Evolutionary conservation across 305 asterid genomes (phyloP).

Genomic region (Striga hermonthica): DNA sequence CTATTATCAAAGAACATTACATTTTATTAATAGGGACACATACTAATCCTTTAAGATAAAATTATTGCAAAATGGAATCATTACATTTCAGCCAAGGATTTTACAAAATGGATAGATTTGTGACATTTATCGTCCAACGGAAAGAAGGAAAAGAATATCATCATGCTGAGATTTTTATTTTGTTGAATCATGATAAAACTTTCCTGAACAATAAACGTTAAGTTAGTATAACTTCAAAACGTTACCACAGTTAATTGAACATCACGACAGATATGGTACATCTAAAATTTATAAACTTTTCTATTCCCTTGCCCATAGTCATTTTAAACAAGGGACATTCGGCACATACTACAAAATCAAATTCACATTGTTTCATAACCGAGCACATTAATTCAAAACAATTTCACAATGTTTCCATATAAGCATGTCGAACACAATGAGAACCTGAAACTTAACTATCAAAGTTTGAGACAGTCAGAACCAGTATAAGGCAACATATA

Average conservation of each 20-base stretch:
- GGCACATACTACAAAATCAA: background rate
- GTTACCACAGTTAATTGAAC: constrained; percentile 9
- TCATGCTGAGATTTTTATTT: too few relatives aligned
- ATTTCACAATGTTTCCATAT: background rate
- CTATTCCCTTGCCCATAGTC: background rate
- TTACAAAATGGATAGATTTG: too few relatives aligned
- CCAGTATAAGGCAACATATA: constrained; percentile 5
- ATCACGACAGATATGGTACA: background rate
- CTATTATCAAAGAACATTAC: too few relatives aligned
- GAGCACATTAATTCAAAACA: background rate
- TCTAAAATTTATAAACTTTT: background rate
- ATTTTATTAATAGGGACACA: too few relatives aligned
- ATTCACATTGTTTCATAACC: background rate
- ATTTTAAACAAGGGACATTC: constrained; percentile 14
- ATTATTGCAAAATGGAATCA: too few relatives aligned
- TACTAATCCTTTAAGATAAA: too few relatives aligned
- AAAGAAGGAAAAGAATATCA: too few relatives aligned
- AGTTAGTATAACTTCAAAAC: too few relatives aligned
- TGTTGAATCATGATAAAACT: too few relatives aligned
- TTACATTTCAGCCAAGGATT: too few relatives aligned
- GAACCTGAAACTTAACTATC: constrained; percentile 8
- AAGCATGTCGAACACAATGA: constrained; percentile 2
- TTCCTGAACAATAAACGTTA: too few relatives aligned
- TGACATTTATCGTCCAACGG: too few relatives aligned
- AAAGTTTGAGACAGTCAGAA: background rate